Conservation (phyloP, 2,329 filamentous ascomycete genomes). For the Talaromyces verruculosus region DNA sequence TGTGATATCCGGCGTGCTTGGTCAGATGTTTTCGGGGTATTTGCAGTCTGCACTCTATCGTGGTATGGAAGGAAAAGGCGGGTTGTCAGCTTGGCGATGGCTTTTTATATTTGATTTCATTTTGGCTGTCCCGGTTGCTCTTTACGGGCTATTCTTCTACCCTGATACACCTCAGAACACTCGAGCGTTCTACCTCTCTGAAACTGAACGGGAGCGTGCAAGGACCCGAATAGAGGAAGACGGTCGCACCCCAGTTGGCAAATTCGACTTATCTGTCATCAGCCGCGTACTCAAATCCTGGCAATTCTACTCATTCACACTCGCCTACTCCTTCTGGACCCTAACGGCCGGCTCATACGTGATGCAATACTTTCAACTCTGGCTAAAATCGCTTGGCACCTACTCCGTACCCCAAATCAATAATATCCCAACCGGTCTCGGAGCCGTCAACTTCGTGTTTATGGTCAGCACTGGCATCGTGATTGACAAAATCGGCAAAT, state of each 20-base stretch:
- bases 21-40: slow-evolving; percentile 19
- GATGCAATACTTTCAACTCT: not conserved
- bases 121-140: slow-evolving; percentile 4
- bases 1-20: slow-evolving; percentile 10
- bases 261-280: not conserved
- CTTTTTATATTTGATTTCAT: slow-evolving; percentile 19
- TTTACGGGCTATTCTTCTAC: slow-evolving; percentile 14
- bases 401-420: slow-evolving; percentile 13
- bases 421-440: slow-evolving; percentile 13
- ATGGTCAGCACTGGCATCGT: slow-evolving; percentile 8
- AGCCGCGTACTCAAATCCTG: slow-evolving; percentile 6
- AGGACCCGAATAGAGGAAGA: not conserved
- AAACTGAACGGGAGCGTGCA: not conserved
- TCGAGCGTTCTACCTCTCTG: not conserved
- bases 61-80: slow-evolving; percentile 1
- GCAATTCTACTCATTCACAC: slow-evolving; percentile 10
- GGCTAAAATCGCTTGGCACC: not conserved
- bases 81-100: slow-evolving; percentile 17
- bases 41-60: slow-evolving; percentile 16
- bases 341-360: not conserved
- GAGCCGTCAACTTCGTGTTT: slow-evolving; percentile 1
- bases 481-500: not conserved
- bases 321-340: slow-evolving; percentile 1
- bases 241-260: not conserved
- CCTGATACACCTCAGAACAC: not conserved